Base-by-base conservation (phyloP, 2,329 filamentous ascomycete genomes). In the Colletotrichum sidae region DNA sequence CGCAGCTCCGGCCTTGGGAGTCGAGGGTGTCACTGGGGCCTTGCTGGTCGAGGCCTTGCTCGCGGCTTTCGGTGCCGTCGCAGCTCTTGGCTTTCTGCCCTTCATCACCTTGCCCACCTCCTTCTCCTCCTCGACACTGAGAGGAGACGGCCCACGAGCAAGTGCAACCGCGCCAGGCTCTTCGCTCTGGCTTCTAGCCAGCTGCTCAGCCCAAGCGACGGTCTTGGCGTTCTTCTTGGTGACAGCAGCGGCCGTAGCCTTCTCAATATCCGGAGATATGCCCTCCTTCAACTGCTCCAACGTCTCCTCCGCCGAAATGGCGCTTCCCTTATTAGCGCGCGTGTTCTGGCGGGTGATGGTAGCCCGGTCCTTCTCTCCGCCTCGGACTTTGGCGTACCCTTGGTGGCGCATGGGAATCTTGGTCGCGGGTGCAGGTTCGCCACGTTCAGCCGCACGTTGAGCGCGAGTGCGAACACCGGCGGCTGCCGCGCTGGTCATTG, bases 261-360 rank as follows among this genome's bases (percentile, higher is more conserved):
- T 60, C 1, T 46, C 44, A 0, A n/a, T 11, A 0, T 53, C 37
- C 0, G 49, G 44, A 10, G 10, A 17, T 8, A 54, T 39, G 46
- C 46, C 46, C 2, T 45, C 54, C 54, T 67, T 63, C 51, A 75
- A 71, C 17, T 69, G 69, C 2, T 73, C 72, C 1, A 79, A 69
- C 0, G 77, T 70, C 1, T 73, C 55, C 13, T 69, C 67, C 0
- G 79, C 78, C 7, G 69, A 71, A 6, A 79, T 60, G 1, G 81
- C 74, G 15, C 69, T 73, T 4, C 70, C 77, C 71, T 82, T 82
- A 65, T 84, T 84, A 68, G 80, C 81, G 35, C 79, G 74, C 2
- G 81, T 84, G 65, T 84, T 84, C 55, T 76, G 72, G 4, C 77
- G 71, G 1, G 81, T 83, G 46, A 81, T 64, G 2, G 77, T 72